Evolutionary conservation across 257 asterid species (phyloP), one percentile per base, ranked within the genome.

Genomic region (Ligustrum vulgare): DNA sequence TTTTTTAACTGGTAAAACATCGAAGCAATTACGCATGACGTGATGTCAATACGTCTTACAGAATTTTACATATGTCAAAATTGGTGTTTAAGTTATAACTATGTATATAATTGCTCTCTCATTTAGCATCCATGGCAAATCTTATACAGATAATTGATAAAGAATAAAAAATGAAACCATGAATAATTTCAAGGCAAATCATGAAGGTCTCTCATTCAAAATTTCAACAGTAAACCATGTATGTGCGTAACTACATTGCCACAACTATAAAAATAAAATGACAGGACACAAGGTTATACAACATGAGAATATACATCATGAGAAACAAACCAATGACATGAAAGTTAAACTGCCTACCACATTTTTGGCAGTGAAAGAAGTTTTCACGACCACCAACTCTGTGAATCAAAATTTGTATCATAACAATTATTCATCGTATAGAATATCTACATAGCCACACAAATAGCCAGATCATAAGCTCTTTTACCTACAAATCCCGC

Each of bases 381-480:
- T 92, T 90, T 20, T 87, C 94, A n/a, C 90, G 90, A 9, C 98
- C 97, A 32, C 97, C 97, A 69, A 94, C 97, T 78, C 98, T 94
- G 91, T 82, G 51, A 75, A 76, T 71, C 77, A 77, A 6, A 69
- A 68, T 79, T 70, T 23, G 70, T 51, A 72, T 72, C 77, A 76
- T 41, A 78, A 43, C 51, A 76, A 65, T 47, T 8, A 33, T 56
- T 69, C 63, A 31, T 67, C 5, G 7, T 60, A 10, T 60, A 31
- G 28, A 16, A 13, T 37, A 66, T 4, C 25, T 28, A 16, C 23
- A 60, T 67, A 0, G 68, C 31, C 31, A 28, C 31, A 69, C n/a
- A 45, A 70, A 13, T 8, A 47, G 63, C 7, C 47, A 60, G 56
- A 77, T 56, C 35, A 62, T 60, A 70, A 75, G 51, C 74, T 31